Evolutionary conservation across 2,329 filamentous ascomycete genomes (phyloP).

Genomic region (Fonsecaea erecta): DNA sequence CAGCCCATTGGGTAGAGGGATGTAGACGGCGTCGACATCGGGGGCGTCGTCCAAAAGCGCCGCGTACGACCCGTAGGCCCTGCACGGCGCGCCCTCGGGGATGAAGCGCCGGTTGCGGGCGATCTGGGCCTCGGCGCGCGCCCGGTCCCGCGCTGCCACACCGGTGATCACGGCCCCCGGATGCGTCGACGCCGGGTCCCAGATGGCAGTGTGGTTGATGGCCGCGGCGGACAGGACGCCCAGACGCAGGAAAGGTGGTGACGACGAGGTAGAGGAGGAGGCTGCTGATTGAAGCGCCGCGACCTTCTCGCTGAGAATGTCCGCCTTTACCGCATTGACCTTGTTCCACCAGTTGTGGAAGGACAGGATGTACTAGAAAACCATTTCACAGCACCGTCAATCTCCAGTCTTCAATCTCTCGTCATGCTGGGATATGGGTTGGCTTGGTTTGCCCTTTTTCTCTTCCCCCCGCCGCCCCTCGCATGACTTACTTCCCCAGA

Average conservation of each 20-base stretch:
- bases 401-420: no score
- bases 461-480: no score
- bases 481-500: no score
- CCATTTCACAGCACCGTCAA: not conserved
- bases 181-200: slow-evolving; percentile 56
- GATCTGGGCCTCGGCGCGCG: slow-evolving; percentile 52
- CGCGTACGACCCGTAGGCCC: slow-evolving; percentile 29
- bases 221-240: slow-evolving; percentile 9
- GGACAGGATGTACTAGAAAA: not conserved
- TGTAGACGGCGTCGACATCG: slow-evolving; percentile 57
- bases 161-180: slow-evolving; percentile 59
- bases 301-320: not conserved
- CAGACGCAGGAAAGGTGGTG: not conserved
- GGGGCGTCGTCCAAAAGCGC: slow-evolving; percentile 52
- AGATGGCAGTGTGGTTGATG: slow-evolving; percentile 40
- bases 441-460: no score
- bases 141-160: slow-evolving; percentile 57
- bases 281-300: not conserved
- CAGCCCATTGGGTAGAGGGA: slow-evolving; percentile 58
- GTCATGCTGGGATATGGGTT: no score
- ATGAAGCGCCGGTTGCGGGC: slow-evolving; percentile 57
- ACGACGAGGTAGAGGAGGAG: not conserved
- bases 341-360: slow-evolving; percentile 25
- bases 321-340: not conserved
- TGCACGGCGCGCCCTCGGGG: not conserved